These are phyloP conservation scores for Schizochytrium sp. DNA, from an alignment of 108 stramenopile species.

Conservation along the genomic window DNA sequence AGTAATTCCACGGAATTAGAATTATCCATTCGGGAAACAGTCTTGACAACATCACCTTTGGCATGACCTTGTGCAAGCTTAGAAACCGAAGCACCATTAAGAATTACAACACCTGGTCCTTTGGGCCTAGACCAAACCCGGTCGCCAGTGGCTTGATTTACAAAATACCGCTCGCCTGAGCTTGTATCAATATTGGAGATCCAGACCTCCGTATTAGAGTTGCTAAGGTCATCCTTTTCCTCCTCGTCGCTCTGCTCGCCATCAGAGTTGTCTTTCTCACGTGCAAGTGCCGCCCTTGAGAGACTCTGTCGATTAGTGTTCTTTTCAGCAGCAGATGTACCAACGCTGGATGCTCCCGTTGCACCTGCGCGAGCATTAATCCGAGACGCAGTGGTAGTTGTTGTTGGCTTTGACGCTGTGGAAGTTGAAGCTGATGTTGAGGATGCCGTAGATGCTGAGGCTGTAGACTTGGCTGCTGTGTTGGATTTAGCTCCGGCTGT, in stretches of 20 bases:
- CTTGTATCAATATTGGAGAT: constrained; percentile 54
- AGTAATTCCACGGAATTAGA: constrained; percentile 13
- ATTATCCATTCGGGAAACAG: neutral
- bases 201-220: constrained; percentile 12
- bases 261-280: neutral
- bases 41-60: neutral
- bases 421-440: too few relatives aligned
- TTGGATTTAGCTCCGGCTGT: too few relatives aligned
- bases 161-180: constrained; percentile 7
- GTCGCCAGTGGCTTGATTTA: constrained; percentile 19
- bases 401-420: too few relatives aligned
- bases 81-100: constrained; percentile 35
- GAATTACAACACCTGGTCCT: neutral
- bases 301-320: constrained; percentile 1
- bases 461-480: too few relatives aligned
- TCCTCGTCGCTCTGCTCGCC: constrained; percentile 3
- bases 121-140: constrained; percentile 11
- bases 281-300: neutral
- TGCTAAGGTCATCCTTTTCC: neutral
- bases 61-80: neutral
- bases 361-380: too few relatives aligned
- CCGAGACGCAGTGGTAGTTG: too few relatives aligned
- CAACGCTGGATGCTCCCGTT: neutral
- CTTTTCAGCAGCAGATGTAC: neutral
- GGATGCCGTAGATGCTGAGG: too few relatives aligned